Percentiles rank a stretch among this genome's conserved stretches.
Conservation (phyloP, 2,329 filamentous ascomycete genomes). For the Phyllosticta citribraziliensis region DNA sequence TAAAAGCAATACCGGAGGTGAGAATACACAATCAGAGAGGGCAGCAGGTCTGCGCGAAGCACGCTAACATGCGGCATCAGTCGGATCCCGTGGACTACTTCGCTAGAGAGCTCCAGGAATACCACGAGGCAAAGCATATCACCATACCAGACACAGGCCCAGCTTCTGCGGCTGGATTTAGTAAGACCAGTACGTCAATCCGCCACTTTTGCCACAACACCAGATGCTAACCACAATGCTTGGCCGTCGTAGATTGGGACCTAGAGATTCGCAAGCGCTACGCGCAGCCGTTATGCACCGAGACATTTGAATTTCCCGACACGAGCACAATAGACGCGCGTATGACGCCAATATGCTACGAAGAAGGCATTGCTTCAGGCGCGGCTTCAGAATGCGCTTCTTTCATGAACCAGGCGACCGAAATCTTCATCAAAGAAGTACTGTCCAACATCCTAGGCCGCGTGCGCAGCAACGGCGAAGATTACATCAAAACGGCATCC, state of each 20-base stretch:
- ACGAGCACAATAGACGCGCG: slow-evolving; percentile 46
- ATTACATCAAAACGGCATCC: slow-evolving; percentile 61
- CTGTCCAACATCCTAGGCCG: slow-evolving; percentile 46
- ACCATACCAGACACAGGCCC: slow-evolving; percentile 53
- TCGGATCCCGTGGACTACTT: slow-evolving; percentile 14
- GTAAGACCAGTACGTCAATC: slow-evolving; percentile 59
- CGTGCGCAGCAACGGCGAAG: slow-evolving; percentile 45
- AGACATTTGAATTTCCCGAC: slow-evolving; percentile 55
- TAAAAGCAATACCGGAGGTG: slow-evolving; percentile 46
- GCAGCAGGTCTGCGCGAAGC: not conserved
- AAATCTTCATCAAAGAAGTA: slow-evolving; percentile 54
- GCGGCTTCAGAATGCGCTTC: slow-evolving; percentile 45
- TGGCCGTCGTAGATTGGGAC: slow-evolving; percentile 43
- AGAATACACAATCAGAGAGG: slow-evolving; percentile 4
- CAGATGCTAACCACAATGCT: not conserved
- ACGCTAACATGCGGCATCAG: slow-evolving; percentile 2
- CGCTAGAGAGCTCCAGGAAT: slow-evolving; percentile 19
- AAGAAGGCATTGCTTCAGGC: slow-evolving; percentile 49
- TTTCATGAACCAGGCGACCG: slow-evolving; percentile 50
- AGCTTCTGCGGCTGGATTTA: slow-evolving; percentile 61
- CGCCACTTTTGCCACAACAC: not conserved
- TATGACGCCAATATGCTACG: slow-evolving; percentile 57
- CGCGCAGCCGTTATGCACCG: slow-evolving; percentile 49
- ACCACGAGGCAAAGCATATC: slow-evolving; percentile 28
- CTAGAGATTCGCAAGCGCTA: slow-evolving; percentile 57